Percentiles rank a stretch among this genome's conserved stretches.
Conservation (phyloP, 73 alveolate genomes). For the Tetrahymena thermophila region DNA sequence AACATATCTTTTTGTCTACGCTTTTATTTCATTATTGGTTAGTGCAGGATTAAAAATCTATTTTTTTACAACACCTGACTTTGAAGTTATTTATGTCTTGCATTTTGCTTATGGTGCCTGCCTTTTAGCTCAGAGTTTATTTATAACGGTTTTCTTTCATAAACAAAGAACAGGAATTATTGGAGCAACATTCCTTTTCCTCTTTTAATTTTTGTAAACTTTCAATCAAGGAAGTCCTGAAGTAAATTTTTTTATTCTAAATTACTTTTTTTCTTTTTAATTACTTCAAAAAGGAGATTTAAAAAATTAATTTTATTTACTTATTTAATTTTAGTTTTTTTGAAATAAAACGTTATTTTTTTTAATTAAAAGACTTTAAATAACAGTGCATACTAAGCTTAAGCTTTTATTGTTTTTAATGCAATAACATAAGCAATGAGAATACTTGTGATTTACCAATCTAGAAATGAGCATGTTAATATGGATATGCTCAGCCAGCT, state of each 20-base stretch:
- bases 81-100: constrained; percentile 53
- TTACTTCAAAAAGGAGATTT: no score
- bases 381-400: constrained; percentile 10
- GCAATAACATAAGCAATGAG: background rate
- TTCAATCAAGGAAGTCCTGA: background rate
- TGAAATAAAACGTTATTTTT: no score
- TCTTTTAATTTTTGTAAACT: constrained; percentile 18
- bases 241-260: background rate
- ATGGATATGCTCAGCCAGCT: background rate
- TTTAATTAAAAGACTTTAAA: background rate
- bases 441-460: background rate
- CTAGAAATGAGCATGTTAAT: background rate
- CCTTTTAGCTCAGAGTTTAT: constrained; percentile 55
- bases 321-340: no score
- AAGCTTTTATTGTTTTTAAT: background rate
- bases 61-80: constrained; percentile 46
- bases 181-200: constrained; percentile 56
- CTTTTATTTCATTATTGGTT: constrained; percentile 62
- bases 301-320: no score
- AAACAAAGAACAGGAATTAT: constrained; percentile 71
- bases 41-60: constrained; percentile 50
- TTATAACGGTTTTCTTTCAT: constrained; percentile 73
- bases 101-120: constrained; percentile 66
- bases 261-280: background rate
- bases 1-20: constrained; percentile 60